Evolutionary conservation across 2,329 filamentous ascomycete species (phyloP).

Genomic region (Canariomyces notabilis): DNA sequence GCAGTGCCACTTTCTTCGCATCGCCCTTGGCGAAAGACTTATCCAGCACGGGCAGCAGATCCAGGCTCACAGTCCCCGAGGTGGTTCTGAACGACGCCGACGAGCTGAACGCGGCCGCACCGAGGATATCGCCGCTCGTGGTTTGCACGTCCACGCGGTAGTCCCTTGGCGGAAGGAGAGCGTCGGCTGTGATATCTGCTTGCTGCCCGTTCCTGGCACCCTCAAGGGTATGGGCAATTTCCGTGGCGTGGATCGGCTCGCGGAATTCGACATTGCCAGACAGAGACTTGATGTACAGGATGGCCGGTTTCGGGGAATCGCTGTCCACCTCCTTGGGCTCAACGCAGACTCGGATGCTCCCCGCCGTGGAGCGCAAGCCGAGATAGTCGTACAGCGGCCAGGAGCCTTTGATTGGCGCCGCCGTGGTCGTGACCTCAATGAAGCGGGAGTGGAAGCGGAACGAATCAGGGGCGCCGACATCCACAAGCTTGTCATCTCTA

Average conservation of each 20-base stretch:
- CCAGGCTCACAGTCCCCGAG: constrained; percentile 38
- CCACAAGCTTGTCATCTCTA: constrained; percentile 26
- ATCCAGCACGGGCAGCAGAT: constrained; percentile 40
- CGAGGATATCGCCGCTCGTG: constrained; percentile 40
- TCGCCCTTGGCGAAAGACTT: constrained; percentile 5
- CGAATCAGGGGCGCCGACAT: constrained; percentile 28
- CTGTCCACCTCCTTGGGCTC: constrained; percentile 36
- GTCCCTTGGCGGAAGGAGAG: constrained; percentile 40
- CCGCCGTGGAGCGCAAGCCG: constrained; percentile 40
- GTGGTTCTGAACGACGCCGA: constrained; percentile 34
- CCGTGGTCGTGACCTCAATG: constrained; percentile 39
- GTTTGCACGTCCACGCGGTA: constrained; percentile 43
- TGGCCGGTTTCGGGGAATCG: constrained; percentile 34
- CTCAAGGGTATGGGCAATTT: constrained; percentile 8
- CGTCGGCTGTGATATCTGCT: constrained; percentile 2
- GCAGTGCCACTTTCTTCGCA: constrained; percentile 24
- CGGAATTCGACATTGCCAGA: constrained; percentile 41
- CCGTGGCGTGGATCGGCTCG: constrained; percentile 36
- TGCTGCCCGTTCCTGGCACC: neutral
- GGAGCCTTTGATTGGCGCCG: constrained; percentile 42
- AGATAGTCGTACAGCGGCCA: constrained; percentile 49
- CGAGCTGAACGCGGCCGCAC: constrained; percentile 37
- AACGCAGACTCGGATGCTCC: constrained; percentile 38
- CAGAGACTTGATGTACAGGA: constrained; percentile 37
- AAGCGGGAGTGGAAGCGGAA: constrained; percentile 41